A percentile compares a stretch with the other conserved stretches of the same genome.
These are phyloP conservation scores for Colletotrichum plurivorum DNA, from an alignment of 2,329 filamentous ascomycete species.

Conservation along the genomic window DNA sequence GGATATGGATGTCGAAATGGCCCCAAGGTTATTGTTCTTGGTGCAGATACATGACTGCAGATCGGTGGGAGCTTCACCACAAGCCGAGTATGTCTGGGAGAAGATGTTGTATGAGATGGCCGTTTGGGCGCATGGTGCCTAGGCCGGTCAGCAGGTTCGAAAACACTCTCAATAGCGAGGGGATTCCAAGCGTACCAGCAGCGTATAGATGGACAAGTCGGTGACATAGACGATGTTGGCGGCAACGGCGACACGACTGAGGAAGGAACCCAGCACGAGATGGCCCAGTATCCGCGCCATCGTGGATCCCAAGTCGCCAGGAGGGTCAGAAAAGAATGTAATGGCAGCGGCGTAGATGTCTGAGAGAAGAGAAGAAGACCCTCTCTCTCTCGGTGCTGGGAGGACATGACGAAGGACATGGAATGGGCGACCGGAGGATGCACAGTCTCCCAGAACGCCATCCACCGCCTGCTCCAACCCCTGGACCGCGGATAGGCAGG, in stretches of 20 bases:
- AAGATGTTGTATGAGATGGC: constrained; percentile 62
- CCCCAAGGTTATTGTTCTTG: constrained; percentile 57
- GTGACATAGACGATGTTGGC: constrained; percentile 58
- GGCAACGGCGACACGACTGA: constrained; percentile 1
- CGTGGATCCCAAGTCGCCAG: not conserved
- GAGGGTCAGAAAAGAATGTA: not conserved
- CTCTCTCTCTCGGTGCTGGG: not conserved
- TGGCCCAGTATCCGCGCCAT: constrained; percentile 17
- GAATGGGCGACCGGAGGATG: constrained; percentile 6
- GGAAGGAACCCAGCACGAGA: not conserved
- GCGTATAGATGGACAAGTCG: constrained; percentile 58
- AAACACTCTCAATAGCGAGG: not conserved
- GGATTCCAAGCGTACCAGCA: constrained; percentile 51
- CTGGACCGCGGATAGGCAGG: constrained; percentile 1
- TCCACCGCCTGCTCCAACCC: constrained; percentile 11
- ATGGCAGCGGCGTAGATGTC: constrained; percentile 16
- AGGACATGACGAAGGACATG: not conserved
- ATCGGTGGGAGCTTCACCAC: constrained; percentile 58
- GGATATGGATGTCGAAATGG: constrained; percentile 56
- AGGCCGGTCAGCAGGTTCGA: constrained; percentile 7
- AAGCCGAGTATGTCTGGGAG: constrained; percentile 57
- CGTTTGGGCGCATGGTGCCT: constrained; percentile 66
- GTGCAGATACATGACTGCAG: constrained; percentile 69
- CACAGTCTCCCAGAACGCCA: not conserved
- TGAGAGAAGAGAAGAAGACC: constrained; percentile 6